Percentiles rank a stretch among this genome's conserved stretches.
Evolutionary conservation across 768 basidiomycete genomes (phyloP).

Genomic region (Trametes punicea): DNA sequence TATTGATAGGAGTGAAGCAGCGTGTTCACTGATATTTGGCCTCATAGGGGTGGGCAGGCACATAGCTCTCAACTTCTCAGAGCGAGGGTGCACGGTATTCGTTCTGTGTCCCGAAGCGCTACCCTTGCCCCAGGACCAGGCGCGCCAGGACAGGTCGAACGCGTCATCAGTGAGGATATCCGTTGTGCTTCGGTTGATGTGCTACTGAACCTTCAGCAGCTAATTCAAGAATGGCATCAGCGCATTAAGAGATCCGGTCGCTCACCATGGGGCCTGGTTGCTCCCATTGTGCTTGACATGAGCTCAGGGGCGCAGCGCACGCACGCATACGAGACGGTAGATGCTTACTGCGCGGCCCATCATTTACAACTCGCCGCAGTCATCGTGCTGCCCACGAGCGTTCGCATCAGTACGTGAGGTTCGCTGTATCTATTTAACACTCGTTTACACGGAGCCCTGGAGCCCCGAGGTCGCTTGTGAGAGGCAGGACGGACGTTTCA

Average conservation of each 20-base stretch:
- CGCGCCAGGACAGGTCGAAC: slow-evolving; percentile 13
- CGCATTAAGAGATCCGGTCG: slow-evolving; percentile 29
- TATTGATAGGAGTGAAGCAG: slow-evolving; percentile 9
- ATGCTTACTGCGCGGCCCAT: slow-evolving; percentile 30
- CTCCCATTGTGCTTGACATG: slow-evolving; percentile 31
- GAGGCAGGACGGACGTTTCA: slow-evolving; percentile 13
- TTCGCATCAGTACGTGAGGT: slow-evolving; percentile 10
- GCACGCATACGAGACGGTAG: slow-evolving; percentile 30
- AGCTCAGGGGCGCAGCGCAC: slow-evolving; percentile 28
- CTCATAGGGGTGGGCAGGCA: slow-evolving; percentile 30
- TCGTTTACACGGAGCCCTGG: slow-evolving; percentile 8
- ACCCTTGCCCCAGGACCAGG: neutral
- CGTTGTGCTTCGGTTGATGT: neutral
- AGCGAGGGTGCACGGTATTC: slow-evolving; percentile 35
- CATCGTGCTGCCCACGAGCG: slow-evolving; percentile 25
- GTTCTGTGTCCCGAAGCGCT: slow-evolving; percentile 27
- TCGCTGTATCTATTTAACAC: neutral
- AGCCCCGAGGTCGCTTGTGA: neutral
- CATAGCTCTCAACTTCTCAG: slow-evolving; percentile 31
- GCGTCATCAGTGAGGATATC: slow-evolving; percentile 28
- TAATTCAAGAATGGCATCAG: slow-evolving; percentile 34
- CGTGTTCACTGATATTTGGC: slow-evolving; percentile 7
- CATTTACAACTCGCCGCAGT: slow-evolving; percentile 29
- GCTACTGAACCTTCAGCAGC: slow-evolving; percentile 19
- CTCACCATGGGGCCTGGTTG: slow-evolving; percentile 30